Evolutionary conservation across 208 protist species (phyloP).

Genomic region (Tritrichomonas foetus): DNA sequence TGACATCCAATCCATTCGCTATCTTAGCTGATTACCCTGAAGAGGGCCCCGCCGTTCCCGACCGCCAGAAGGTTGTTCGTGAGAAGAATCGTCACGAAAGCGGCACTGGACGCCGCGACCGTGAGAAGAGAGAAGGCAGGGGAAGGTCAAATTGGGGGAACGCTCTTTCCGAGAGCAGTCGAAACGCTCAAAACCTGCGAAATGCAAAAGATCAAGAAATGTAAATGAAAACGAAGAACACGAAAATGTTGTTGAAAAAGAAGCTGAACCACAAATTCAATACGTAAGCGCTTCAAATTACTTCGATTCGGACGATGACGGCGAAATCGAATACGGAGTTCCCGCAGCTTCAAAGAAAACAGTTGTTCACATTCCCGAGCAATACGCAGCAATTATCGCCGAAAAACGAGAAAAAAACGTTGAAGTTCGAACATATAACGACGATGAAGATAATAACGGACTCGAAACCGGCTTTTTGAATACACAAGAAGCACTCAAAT

Average conservation of each 20-base stretch:
- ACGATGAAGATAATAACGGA: background rate
- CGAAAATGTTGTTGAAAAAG: too few species aligned
- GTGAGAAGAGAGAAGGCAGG: background rate
- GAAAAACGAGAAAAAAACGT: background rate
- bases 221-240: background rate
- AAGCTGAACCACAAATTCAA: too few species aligned
- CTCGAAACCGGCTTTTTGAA: background rate
- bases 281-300: background rate
- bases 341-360: background rate
- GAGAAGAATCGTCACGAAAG: background rate
- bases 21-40: constrained; percentile 14
- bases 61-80: background rate
- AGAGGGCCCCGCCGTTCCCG: background rate
- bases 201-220: background rate
- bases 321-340: background rate
- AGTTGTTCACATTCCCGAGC: background rate
- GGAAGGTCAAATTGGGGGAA: background rate
- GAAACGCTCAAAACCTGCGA: too few species aligned
- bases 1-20: background rate
- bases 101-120: background rate
- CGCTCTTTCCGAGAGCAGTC: too few species aligned
- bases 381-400: background rate
- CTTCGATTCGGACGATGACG: background rate
- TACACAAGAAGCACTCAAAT: background rate
- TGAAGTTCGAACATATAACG: background rate